Base-by-base conservation (phyloP, 176 grass and related monocot species). In the Microstegium vimineum region DNA sequence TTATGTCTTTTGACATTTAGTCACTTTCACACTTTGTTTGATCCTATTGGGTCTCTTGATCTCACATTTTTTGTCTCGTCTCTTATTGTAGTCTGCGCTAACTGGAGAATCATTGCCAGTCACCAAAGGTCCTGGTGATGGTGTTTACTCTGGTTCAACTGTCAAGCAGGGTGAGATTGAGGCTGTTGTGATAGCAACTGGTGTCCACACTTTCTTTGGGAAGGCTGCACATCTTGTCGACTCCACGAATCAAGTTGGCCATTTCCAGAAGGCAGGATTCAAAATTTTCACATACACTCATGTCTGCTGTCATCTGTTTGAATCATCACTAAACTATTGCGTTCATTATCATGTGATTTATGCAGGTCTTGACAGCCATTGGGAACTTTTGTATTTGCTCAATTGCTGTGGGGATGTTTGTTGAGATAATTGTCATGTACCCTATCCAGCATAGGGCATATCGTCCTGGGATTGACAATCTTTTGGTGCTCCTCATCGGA, bases 161-260 rank as follows among this genome's bases (percentile, higher is more conserved):
- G 38, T 45, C 61, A 79, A 79, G 38, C 61, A 79, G 40, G 61
- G 76, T 65, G 76, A 79, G 17, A 79, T 66, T 32, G 76, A 79
- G 61, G 76, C 76, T 47, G 76, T 79, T 46, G 76, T 79, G 10
- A 79, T 79, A 45, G 76, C 76, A 22, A 79, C 76, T 32, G 76
- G 76, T 47, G 76, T 79, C 18, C 76, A 78, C 76, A 78, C 76
- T 31, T 78, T 78, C 40, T 78, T 78, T 64, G 76, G 76, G 11
- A 78, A 65, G 60, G 76, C 76, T 65, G 76, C 76, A n/a, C 76
- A 78, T 65, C 76, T 78, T 65, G 76, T 65, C 10, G 76, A 78
- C 25, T 65, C 60, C 16, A 78, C 76, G 0, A 78, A 78, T 33
- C 76, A 78, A 65, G 76, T 78, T 78, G 76, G 76, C 27, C 76